Conservation (phyloP, 352 stramenopile genomes). For the Pythium aquatile region DNA sequence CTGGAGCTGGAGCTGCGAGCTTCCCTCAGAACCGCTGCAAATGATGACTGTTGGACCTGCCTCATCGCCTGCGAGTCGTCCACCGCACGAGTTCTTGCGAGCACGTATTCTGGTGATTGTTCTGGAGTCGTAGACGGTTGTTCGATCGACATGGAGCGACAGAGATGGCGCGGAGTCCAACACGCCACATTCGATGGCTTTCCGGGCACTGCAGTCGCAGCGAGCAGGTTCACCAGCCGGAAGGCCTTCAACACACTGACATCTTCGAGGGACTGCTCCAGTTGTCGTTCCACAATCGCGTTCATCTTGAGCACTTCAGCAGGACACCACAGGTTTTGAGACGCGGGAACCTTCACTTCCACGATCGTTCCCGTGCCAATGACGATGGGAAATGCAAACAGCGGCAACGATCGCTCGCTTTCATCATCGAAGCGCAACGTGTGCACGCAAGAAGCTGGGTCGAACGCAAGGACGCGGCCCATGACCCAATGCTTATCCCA, state of each 20-base stretch:
- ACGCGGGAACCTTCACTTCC: conserved; percentile 61
- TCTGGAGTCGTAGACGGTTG: neutral
- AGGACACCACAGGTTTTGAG: conserved; percentile 74
- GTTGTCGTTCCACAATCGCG: conserved; percentile 45
- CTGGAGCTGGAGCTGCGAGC: neutral
- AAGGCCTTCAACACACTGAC: conserved; percentile 34
- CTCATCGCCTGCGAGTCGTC: neutral
- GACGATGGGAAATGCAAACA: conserved; percentile 71
- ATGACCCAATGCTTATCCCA: conserved; percentile 84
- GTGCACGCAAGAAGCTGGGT: conserved; percentile 51
- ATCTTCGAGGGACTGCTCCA: conserved; percentile 42
- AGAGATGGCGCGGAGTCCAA: conserved; percentile 79
- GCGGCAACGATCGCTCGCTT: conserved; percentile 47
- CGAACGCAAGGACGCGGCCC: conserved; percentile 63
- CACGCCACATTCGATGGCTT: conserved; percentile 55
- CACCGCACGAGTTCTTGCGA: neutral
- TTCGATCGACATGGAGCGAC: conserved; percentile 40
- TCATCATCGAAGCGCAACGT: conserved; percentile 74
- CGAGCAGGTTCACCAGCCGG: conserved; percentile 65
- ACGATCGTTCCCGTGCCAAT: conserved; percentile 65
- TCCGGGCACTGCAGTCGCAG: conserved; percentile 24
- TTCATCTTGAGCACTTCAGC: conserved; percentile 71
- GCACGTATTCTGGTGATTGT: conserved; percentile 6
- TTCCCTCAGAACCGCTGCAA: conserved; percentile 13
- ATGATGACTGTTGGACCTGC: conserved; percentile 6